Percentiles rank a stretch among this genome's conserved stretches.
These are phyloP conservation scores for Gyromitra esculenta DNA, from an alignment of 2,329 filamentous ascomycete genomes.

Conservation along the genomic window DNA sequence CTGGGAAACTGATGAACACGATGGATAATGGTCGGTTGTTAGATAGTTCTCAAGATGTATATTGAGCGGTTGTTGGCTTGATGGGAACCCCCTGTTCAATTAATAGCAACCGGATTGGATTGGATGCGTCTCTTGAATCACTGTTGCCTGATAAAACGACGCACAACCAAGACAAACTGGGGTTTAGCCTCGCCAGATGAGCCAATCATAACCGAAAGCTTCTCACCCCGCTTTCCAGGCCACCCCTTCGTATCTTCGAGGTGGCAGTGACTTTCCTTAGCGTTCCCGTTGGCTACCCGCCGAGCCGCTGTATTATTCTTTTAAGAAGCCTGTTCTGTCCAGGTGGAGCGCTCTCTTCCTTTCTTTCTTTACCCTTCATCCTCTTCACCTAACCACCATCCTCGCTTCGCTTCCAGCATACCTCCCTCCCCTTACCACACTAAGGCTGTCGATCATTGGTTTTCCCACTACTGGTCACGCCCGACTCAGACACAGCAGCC, in stretches of 20 bases:
- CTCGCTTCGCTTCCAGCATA: neutral
- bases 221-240: conserved; percentile 2
- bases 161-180: neutral
- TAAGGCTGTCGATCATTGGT: neutral
- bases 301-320: neutral
- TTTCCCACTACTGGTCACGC: neutral
- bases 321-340: neutral
- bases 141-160: neutral
- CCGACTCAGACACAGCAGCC: neutral
- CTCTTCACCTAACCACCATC: neutral
- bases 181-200: neutral
- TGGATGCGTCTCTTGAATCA: neutral
- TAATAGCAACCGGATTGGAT: neutral
- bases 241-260: neutral
- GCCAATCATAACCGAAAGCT: neutral
- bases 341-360: neutral
- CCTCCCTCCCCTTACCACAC: neutral
- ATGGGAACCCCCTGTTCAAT: neutral
- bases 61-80: neutral
- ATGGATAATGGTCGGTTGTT: neutral
- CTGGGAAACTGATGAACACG: neutral
- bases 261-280: neutral
- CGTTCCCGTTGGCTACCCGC: neutral
- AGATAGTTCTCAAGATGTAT: neutral
- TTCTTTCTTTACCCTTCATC: neutral